Conservation (phyloP, 805 yeast genomes). For the Saccharomyces jurei region DNA sequence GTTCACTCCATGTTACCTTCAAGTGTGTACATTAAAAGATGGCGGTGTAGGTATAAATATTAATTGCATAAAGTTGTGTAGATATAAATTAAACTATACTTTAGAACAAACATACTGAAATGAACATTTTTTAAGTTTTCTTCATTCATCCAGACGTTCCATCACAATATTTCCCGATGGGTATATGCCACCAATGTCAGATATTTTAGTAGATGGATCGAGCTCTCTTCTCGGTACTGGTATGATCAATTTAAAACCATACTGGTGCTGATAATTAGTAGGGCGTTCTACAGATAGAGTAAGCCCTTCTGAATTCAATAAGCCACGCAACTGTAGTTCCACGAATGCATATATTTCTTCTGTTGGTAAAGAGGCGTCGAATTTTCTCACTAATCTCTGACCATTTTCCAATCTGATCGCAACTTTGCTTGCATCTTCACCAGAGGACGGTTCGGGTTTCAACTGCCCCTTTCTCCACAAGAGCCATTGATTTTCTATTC, state of each 20-base stretch:
- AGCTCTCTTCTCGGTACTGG: slow-evolving; percentile 52
- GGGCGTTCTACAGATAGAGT: slow-evolving; percentile 24
- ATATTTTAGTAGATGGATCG: slow-evolving; percentile 27
- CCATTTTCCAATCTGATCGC: slow-evolving; percentile 66
- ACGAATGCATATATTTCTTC: slow-evolving; percentile 67
- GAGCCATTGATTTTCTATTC: slow-evolving; percentile 36
- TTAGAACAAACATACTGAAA: background rate
- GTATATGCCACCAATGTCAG: slow-evolving; percentile 41
- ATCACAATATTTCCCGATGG: slow-evolving; percentile 62
- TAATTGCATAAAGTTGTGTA: slow-evolving; percentile 5
- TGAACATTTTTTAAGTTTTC: background rate
- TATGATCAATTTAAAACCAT: slow-evolving; percentile 42
- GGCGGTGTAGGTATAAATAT: background rate
- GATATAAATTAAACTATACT: background rate
- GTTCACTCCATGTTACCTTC: background rate
- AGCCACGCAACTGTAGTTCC: slow-evolving; percentile 39
- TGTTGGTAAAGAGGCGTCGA: slow-evolving; percentile 40
- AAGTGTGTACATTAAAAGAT: background rate
- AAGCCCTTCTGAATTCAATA: slow-evolving; percentile 15
- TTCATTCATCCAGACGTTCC: slow-evolving; percentile 25
- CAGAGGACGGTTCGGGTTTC: slow-evolving; percentile 20
- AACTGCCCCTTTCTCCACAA: slow-evolving; percentile 38
- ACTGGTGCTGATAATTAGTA: slow-evolving; percentile 38
- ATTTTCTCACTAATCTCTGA: slow-evolving; percentile 43
- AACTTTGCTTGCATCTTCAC: slow-evolving; percentile 43